A percentile compares a stretch with the other conserved stretches of the same genome.
phyloP scores from a whole-genome alignment of 768 basidiomycete species.

The Phaeolepiota aurea region DNA sequence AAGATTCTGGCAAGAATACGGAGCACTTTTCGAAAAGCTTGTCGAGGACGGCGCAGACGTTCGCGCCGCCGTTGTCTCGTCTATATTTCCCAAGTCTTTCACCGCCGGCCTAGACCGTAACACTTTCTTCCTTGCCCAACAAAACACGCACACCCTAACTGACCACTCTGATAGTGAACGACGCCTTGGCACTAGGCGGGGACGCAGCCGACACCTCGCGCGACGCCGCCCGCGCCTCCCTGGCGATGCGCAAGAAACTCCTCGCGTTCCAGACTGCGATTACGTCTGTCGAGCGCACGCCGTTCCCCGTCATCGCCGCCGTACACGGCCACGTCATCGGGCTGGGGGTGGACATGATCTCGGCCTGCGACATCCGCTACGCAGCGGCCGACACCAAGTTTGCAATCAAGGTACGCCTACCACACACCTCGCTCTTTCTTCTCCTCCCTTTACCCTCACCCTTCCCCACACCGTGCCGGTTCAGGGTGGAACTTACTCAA shows the following conservation, averaged over 20 bases:
- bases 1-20: slow-evolving; percentile 73
- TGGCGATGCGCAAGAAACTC: slow-evolving; percentile 39
- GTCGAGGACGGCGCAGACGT: slow-evolving; percentile 41
- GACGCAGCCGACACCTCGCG: slow-evolving; percentile 12
- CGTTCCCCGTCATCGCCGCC: slow-evolving; percentile 79
- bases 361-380: slow-evolving; percentile 72
- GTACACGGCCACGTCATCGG: slow-evolving; percentile 71
- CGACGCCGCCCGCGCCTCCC: slow-evolving; percentile 48
- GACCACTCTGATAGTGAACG: slow-evolving; percentile 15
- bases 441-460: background rate
- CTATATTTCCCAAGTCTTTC: slow-evolving; percentile 62
- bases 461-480: no score
- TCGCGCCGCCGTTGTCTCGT: slow-evolving; percentile 67
- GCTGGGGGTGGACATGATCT: slow-evolving; percentile 69
- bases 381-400: slow-evolving; percentile 57
- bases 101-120: slow-evolving; percentile 79
- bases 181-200: slow-evolving; percentile 17
- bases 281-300: slow-evolving; percentile 54
- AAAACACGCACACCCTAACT: no score
- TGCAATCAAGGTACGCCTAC: slow-evolving; percentile 63
- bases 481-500: no score
- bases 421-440: slow-evolving; percentile 41
- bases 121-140: no score
- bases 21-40: slow-evolving; percentile 50
- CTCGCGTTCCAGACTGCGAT: slow-evolving; percentile 65